These are phyloP conservation scores for Pichia sp. DNA, from an alignment of 1,139 yeast species.

Conservation along the genomic window DNA sequence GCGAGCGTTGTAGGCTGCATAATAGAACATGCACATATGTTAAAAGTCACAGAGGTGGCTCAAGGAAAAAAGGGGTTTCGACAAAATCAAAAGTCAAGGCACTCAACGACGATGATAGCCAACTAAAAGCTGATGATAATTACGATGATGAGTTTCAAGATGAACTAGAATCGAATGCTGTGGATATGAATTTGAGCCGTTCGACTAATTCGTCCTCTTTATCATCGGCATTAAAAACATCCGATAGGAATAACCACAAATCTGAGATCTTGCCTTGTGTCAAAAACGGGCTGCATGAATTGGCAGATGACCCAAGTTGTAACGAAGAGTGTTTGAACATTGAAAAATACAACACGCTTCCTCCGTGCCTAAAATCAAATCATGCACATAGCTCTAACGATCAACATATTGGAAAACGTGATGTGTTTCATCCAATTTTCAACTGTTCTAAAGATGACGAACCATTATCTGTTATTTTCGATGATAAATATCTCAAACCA, in stretches of 20 bases:
- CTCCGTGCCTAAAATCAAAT: constrained; percentile 17
- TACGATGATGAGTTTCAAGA: not conserved
- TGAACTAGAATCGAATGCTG: not conserved
- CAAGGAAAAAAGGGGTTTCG: constrained; percentile 38
- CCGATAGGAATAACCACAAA: constrained; percentile 2
- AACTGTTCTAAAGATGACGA: constrained; percentile 21
- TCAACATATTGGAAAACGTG: not conserved
- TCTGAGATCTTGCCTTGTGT: constrained; percentile 23
- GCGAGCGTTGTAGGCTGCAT: constrained; percentile 32
- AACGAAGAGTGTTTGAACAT: constrained; percentile 18
- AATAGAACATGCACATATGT: constrained; percentile 35
- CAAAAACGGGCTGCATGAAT: constrained; percentile 16
- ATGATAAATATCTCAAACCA: constrained; percentile 9
- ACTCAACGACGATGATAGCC: not conserved
- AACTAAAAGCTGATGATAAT: not conserved
- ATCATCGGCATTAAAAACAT: not conserved
- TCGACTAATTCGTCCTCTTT: not conserved
- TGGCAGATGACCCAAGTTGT: constrained; percentile 17
- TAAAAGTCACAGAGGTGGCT: constrained; percentile 43
- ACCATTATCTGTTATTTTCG: constrained; percentile 19
- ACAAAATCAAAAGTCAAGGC: constrained; percentile 8
- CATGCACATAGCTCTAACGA: not conserved
- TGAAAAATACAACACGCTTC: constrained; percentile 19
- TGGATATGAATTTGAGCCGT: not conserved
- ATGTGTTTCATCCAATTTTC: constrained; percentile 23